Evolutionary conservation across 768 basidiomycete genomes (phyloP).

Genomic region (Amyloporia xantha): DNA sequence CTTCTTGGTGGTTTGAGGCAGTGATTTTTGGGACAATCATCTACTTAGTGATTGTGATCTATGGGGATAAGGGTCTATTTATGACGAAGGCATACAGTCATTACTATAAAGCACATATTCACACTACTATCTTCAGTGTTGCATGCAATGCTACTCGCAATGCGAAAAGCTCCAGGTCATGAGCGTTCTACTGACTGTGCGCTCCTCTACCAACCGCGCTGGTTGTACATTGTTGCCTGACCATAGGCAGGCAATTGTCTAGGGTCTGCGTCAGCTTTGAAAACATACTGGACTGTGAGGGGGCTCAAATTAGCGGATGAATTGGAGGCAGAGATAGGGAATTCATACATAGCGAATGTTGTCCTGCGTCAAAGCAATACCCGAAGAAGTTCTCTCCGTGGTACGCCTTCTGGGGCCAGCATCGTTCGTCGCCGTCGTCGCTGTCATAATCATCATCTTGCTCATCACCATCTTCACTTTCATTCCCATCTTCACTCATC

Average conservation of each 20-base stretch:
- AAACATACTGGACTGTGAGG: background rate
- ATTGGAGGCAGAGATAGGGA: background rate
- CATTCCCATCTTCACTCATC: constrained; percentile 6
- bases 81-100: too few species aligned
- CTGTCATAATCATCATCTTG: constrained; percentile 3
- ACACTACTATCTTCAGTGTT: too few species aligned
- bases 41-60: too few species aligned
- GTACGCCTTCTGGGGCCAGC: constrained; percentile 26
- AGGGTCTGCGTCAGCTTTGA: background rate
- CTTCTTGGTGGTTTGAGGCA: background rate
- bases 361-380: constrained; percentile 30
- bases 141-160: too few species aligned
- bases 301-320: background rate
- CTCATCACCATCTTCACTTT: constrained; percentile 12
- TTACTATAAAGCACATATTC: too few species aligned
- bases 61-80: too few species aligned
- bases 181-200: too few species aligned
- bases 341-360: constrained; percentile 28
- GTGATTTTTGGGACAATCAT: background rate
- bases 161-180: too few species aligned
- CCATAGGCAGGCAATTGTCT: background rate
- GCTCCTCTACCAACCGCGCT: too few species aligned
- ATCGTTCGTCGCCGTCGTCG: constrained; percentile 5
- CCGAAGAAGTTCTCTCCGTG: constrained; percentile 26
- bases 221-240: background rate